Percentiles rank a stretch among this genome's conserved stretches.
These are phyloP conservation scores for Oemleria cerasiformis DNA, from an alignment of 306 rosid genomes.

Conservation along the genomic window DNA sequence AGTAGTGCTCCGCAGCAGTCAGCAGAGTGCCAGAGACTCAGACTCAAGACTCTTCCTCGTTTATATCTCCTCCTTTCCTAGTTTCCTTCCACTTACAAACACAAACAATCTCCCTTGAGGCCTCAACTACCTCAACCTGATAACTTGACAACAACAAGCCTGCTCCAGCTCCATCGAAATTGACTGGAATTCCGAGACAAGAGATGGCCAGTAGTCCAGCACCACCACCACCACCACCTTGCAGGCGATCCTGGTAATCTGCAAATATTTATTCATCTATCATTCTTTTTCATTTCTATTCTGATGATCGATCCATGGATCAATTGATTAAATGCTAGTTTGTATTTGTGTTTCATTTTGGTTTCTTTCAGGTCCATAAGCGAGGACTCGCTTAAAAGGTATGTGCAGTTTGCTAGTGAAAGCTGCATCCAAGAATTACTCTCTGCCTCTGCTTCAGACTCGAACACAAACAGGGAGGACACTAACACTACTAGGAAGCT, in stretches of 20 bases:
- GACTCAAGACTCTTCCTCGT: too few species aligned
- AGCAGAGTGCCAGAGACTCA: too few species aligned
- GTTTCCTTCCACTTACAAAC: not conserved
- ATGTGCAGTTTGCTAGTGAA: slow-evolving; percentile 75
- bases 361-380: slow-evolving; percentile 67
- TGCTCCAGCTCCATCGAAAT: not conserved
- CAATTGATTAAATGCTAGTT: too few species aligned
- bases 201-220: slow-evolving; percentile 42
- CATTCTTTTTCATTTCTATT: not conserved
- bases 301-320: not conserved
- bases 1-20: too few species aligned
- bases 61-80: too few species aligned
- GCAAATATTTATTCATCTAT: not conserved
- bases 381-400: slow-evolving; percentile 76
- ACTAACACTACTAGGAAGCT: too few species aligned
- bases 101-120: not conserved
- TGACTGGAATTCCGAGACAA: not conserved
- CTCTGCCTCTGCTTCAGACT: slow-evolving; percentile 60
- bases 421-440: slow-evolving; percentile 78
- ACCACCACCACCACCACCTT: slow-evolving; percentile 35
- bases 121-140: too few species aligned
- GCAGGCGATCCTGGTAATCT: slow-evolving; percentile 76
- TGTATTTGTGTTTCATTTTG: too few species aligned
- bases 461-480: not conserved
- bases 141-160: too few species aligned